Evolutionary conservation across 2,329 filamentous ascomycete species (phyloP).

Genomic region (Cordyceps farinosa): DNA sequence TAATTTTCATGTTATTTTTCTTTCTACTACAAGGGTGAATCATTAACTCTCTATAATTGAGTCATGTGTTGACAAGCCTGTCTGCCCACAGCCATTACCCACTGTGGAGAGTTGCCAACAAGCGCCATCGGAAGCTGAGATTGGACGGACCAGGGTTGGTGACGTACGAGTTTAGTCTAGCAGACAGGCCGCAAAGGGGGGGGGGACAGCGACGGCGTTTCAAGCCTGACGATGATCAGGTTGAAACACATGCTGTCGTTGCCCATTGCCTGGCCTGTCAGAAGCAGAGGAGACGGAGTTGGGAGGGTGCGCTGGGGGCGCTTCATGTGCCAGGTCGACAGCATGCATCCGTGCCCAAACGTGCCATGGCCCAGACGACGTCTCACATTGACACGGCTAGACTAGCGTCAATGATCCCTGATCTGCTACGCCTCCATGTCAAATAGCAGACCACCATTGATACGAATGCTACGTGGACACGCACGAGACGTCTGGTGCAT

Average conservation of each 20-base stretch:
- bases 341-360: constrained; percentile 15
- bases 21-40: no score
- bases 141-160: neutral
- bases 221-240: constrained; percentile 8
- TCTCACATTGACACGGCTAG: constrained; percentile 9
- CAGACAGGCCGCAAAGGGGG: neutral
- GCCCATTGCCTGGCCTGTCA: neutral
- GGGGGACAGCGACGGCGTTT: neutral
- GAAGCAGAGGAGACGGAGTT: neutral
- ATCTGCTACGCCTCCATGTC: neutral
- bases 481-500: neutral
- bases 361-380: neutral
- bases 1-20: no score
- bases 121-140: constrained; percentile 10
- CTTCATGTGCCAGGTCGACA: neutral
- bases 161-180: no score
- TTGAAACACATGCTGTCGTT: neutral
- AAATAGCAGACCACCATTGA: neutral
- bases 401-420: neutral
- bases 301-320: neutral
- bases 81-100: neutral
- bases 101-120: constrained; percentile 7
- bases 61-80: no score
- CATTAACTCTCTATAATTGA: no score
- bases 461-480: neutral